Evolutionary conservation across 31 red algal species (phyloP).

Genomic region (Porphyra umbilicalis): DNA sequence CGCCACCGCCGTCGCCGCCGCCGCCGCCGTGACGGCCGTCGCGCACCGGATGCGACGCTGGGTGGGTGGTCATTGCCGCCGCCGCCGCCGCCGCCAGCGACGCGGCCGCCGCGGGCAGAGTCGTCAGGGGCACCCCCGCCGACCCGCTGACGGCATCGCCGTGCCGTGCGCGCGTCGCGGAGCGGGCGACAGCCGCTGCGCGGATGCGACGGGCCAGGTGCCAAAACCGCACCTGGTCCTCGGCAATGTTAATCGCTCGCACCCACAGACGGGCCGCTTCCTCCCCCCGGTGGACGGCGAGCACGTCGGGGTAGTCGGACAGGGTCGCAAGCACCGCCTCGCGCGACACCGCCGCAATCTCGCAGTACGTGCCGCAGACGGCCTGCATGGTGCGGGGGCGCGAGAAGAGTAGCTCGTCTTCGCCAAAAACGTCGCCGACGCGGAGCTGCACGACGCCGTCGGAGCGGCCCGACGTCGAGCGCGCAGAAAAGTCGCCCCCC

Average conservation of each 20-base stretch:
- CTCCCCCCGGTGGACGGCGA: slow-evolving; percentile 19
- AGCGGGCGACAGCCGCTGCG: slow-evolving; percentile 12
- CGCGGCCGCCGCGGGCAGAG: no score
- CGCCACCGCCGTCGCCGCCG: no score
- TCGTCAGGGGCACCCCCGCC: no score
- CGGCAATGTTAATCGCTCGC: slow-evolving; percentile 12
- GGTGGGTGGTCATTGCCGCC: no score
- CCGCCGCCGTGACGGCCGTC: no score
- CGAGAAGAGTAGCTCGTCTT: slow-evolving; percentile 36
- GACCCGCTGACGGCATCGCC: not conserved
- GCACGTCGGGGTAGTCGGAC: slow-evolving; percentile 2
- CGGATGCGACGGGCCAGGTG: slow-evolving; percentile 21
- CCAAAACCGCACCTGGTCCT: slow-evolving; percentile 29
- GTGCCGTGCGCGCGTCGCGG: slow-evolving; percentile 1
- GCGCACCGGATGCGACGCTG: no score
- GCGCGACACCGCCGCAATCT: slow-evolving; percentile 28
- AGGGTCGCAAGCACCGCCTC: slow-evolving; percentile 26
- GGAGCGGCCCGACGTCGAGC: not conserved
- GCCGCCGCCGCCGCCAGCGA: no score
- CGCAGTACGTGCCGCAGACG: slow-evolving; percentile 17
- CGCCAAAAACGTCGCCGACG: slow-evolving; percentile 46
- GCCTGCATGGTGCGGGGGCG: slow-evolving; percentile 22
- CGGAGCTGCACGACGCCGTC: not conserved
- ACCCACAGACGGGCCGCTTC: slow-evolving; percentile 39
- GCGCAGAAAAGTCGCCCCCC: not conserved